These are phyloP conservation scores for Chenopodium berlandieri DNA, from an alignment of 148 eudicot species.

Conservation along the genomic window DNA sequence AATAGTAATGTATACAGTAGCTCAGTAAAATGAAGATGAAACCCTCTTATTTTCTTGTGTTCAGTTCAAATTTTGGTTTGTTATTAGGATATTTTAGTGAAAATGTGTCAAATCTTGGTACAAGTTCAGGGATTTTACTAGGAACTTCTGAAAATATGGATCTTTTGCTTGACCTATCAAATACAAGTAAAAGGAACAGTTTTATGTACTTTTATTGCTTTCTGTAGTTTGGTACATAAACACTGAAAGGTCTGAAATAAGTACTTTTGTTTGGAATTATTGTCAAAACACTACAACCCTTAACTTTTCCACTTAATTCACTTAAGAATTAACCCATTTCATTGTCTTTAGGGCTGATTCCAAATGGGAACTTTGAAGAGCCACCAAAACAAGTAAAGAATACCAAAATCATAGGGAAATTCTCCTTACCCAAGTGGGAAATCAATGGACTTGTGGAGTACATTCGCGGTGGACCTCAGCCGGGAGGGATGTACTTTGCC, in stretches of 20 bases:
- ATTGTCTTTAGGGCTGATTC: slow-evolving; percentile 48
- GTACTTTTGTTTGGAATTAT: neutral
- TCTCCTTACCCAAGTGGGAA: slow-evolving; percentile 77
- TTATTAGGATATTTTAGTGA: neutral
- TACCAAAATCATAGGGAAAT: slow-evolving; percentile 54
- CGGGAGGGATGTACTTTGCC: slow-evolving; percentile 70
- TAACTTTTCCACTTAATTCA: neutral
- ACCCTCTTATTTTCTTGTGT: neutral
- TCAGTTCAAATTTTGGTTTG: neutral
- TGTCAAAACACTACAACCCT: neutral
- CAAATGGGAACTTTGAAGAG: slow-evolving; percentile 88
- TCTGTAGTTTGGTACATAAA: neutral
- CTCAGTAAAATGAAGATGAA: neutral
- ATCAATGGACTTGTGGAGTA: slow-evolving; percentile 79
- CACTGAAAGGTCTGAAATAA: neutral
- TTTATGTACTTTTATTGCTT: neutral
- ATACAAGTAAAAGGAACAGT: neutral
- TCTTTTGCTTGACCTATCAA: neutral
- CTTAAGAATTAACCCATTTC: neutral
- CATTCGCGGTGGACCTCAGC: slow-evolving; percentile 85
- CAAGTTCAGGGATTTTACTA: neutral
- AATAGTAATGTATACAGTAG: neutral
- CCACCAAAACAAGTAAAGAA: slow-evolving; percentile 58
- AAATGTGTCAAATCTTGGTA: neutral
- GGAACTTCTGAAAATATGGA: neutral